These are phyloP conservation scores for Yamadazyma atlantica DNA, from an alignment of 1,139 yeast genomes.

Conservation along the genomic window DNA sequence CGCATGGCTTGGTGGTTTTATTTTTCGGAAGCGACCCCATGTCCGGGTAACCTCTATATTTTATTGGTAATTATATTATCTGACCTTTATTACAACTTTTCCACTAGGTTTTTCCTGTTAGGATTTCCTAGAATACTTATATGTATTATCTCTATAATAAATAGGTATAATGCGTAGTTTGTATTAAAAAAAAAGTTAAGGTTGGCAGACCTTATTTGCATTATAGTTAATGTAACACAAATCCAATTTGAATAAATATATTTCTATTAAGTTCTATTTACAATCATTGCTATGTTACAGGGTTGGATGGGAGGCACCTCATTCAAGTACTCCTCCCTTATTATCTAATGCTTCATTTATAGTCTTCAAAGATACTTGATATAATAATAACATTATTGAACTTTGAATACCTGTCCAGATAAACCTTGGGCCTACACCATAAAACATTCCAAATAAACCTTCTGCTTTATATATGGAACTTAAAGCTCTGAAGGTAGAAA, in stretches of 20 bases:
- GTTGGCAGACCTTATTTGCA: too few relatives aligned
- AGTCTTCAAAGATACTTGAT: slow-evolving; percentile 59
- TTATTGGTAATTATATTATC: too few relatives aligned
- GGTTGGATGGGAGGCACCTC: neutral
- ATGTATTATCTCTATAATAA: too few relatives aligned
- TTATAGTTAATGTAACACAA: too few relatives aligned
- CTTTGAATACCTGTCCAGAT: slow-evolving; percentile 97
- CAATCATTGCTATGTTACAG: slow-evolving; percentile 10
- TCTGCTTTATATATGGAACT: slow-evolving; percentile 67
- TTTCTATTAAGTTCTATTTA: slow-evolving; percentile 25
- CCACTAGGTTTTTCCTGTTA: too few relatives aligned
- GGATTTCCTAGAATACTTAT: too few relatives aligned
- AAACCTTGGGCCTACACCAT: slow-evolving; percentile 95
- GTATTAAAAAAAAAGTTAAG: too few relatives aligned
- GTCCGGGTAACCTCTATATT: too few relatives aligned
- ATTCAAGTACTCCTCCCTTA: slow-evolving; percentile 3
- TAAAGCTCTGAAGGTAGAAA: slow-evolving; percentile 65
- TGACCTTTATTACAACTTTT: too few relatives aligned
- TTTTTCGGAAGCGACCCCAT: too few relatives aligned
- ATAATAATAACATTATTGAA: slow-evolving; percentile 86
- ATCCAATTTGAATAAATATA: neutral
- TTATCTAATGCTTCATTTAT: slow-evolving; percentile 29
- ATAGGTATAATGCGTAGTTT: too few relatives aligned
- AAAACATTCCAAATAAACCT: slow-evolving; percentile 77
- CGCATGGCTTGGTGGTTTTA: too few relatives aligned